Base-by-base conservation (phyloP, 2,329 filamentous ascomycete species). In the Dactylonectria estremocensis region DNA sequence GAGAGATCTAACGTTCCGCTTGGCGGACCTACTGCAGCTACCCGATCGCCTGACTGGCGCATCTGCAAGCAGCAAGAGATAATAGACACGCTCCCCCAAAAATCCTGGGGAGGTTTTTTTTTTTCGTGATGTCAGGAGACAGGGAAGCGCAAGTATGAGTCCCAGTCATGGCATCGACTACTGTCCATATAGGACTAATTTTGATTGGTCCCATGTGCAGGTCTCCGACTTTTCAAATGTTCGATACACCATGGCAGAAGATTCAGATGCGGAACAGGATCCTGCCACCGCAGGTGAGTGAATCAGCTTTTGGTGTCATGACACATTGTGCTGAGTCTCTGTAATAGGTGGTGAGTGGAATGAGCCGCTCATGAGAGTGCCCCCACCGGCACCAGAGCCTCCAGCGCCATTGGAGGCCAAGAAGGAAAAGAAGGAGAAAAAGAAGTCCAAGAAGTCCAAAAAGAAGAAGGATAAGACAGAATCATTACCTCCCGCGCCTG, bases 221-320 rank as follows among this genome's bases (percentile, higher is more conserved):
- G 81, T 77, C 67, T 80, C 83, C 69, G 77, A 85, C 72, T 85
- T 82, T 77, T 83, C 81, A 68, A 78, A 83, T 35, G 75, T 85
- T 57, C 77, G 83, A 68, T 85, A 80, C 72, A 80, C 50, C n/a
- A 11, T 16, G 79, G 59, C 76, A 81, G 58, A 79, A 45, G 79
- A 84, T 64, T 82, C 82, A 56, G 84, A 85, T n/a, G 76, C 74
- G 14, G 83, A 83, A 45, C 74, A 78, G 59, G 74, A 69, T 57
- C 50, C 60, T 18, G 67, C 68, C 33, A 66, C 69, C 67, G 74
- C 66, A 22, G 68, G 74, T 76, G 33, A 72, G 70, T 69, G 37
- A 24, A 54, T 24, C 53, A n/a, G n/a, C 3, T 18, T 9, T 5
- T 24, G n/a, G 10, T 10, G 14, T n/a, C 13, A 18, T 14, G 16